Percentiles rank a stretch among this genome's conserved stretches.
These are phyloP conservation scores for Carex scoparia DNA, from an alignment of 176 grass and related monocot species.

Conservation along the genomic window DNA sequence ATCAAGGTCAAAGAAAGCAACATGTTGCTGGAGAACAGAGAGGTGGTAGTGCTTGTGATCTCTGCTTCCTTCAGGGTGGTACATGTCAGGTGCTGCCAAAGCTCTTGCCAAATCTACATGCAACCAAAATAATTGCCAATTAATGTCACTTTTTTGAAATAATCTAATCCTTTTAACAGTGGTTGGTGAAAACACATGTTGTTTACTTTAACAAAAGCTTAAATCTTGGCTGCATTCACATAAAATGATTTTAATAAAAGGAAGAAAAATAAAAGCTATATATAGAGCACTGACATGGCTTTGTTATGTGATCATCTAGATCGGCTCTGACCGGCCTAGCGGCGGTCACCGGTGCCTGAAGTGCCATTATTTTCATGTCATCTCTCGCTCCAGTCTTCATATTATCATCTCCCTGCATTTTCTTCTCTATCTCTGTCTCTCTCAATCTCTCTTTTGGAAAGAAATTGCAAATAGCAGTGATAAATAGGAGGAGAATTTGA, in stretches of 20 bases:
- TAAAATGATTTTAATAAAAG: background rate
- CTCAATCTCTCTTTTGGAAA: background rate
- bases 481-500: background rate
- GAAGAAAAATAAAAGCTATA: background rate
- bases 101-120: constrained; percentile 40
- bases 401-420: background rate
- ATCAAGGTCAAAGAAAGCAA: constrained; percentile 37
- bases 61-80: constrained; percentile 45
- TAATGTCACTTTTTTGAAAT: background rate
- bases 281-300: background rate
- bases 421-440: background rate
- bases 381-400: background rate
- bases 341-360: constrained; percentile 6
- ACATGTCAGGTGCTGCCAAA: constrained; percentile 36
- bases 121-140: background rate
- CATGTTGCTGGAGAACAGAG: constrained; percentile 36
- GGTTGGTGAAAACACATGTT: too few species aligned
- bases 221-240: background rate
- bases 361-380: constrained; percentile 17
- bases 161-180: too few species aligned
- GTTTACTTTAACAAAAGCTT: background rate
- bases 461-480: background rate
- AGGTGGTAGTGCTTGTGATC: constrained; percentile 42
- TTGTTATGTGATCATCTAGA: constrained; percentile 18
- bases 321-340: constrained; percentile 7